Evolutionary conservation across 192 early-diverging fungal species (phyloP).

Genomic region (Cladochytrium replicatum): DNA sequence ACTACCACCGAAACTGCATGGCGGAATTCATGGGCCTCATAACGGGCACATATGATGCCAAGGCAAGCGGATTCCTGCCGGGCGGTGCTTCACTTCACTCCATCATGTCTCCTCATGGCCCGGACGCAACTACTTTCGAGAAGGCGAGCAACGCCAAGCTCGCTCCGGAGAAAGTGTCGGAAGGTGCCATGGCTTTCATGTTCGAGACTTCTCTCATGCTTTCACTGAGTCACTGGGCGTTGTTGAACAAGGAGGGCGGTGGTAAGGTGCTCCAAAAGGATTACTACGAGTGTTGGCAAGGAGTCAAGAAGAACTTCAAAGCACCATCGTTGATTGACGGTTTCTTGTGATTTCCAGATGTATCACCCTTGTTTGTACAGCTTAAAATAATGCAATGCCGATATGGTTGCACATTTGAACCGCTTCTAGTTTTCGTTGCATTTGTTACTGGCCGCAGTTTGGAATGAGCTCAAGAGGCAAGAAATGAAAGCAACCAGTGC

Average conservation of each 20-base stretch:
- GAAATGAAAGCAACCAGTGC: too few species aligned
- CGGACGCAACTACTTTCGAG: constrained; percentile 69
- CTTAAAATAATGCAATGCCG: too few species aligned
- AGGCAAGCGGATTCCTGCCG: constrained; percentile 80
- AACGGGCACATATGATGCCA: constrained; percentile 85
- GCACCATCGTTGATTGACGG: too few species aligned
- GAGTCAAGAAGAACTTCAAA: constrained; percentile 43
- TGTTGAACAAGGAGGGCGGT: constrained; percentile 36
- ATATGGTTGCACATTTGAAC: too few species aligned
- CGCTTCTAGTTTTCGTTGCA: too few species aligned
- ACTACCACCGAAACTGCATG: constrained; percentile 97
- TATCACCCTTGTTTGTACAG: too few species aligned
- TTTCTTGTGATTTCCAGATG: too few species aligned
- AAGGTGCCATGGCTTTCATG: constrained; percentile 87
- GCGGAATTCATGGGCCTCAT: constrained; percentile 98
- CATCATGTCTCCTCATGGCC: constrained; percentile 88
- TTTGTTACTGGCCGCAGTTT: too few species aligned
- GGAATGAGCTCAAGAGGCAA: too few species aligned
- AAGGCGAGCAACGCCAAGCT: constrained; percentile 62
- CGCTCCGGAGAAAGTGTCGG: constrained; percentile 68
- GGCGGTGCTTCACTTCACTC: constrained; percentile 74
- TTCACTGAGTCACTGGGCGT: constrained; percentile 71
- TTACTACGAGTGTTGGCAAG: constrained; percentile 85
- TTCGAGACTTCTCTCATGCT: constrained; percentile 83
- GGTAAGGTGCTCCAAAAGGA: constrained; percentile 65